Evolutionary conservation across 2,329 filamentous ascomycete species (phyloP), one percentile per base, ranked within the genome.

Genomic region (Lecanicillium sp.): DNA sequence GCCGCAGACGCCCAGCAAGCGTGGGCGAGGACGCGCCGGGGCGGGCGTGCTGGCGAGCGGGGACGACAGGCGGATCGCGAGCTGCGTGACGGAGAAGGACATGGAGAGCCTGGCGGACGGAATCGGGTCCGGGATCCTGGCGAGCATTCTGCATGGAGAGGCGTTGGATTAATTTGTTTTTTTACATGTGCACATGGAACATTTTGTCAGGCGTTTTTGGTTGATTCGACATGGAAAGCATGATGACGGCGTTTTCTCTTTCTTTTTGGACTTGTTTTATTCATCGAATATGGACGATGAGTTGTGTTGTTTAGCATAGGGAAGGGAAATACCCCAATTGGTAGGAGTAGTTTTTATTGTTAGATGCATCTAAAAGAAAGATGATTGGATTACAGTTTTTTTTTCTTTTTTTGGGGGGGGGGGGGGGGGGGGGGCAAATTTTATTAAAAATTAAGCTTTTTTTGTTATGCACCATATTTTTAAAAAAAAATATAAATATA

Each of bases 1-100:
- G 59, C 61, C 79, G 26, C 80, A 83, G 52, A 89, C 86, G 8
- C 87, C 87, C 1, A 86, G 84, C 55, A 86, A 84, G 60, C 81
- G 81, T 46, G 77, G 79, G 2, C 76, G 81, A 55, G 78, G 78
- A 56, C 80, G 81, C 44, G 77, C 79, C 2, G 75, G 80, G 55
- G 78, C 78, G 56, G 66, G 71, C 19, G 76, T 78, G 61, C 61
- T 65, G 60, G 77, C 61, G 60, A 72, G 66, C 52, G 72, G 65
- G 2, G 89, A 95, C 55, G 90, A 95, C 64, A 85, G 83, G 64
- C 78, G 83, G 47, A 77, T 95, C 40, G 84, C 85, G 3, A 90
- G 87, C 66, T 87, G 81, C 60, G 84, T 90, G 17, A 82, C 83
- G n/a, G 83, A 88, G 60, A 84, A 80, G 59, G 90, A 95, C 67